Conservation (phyloP, 345 rosid species). For the Salix dunnii region DNA sequence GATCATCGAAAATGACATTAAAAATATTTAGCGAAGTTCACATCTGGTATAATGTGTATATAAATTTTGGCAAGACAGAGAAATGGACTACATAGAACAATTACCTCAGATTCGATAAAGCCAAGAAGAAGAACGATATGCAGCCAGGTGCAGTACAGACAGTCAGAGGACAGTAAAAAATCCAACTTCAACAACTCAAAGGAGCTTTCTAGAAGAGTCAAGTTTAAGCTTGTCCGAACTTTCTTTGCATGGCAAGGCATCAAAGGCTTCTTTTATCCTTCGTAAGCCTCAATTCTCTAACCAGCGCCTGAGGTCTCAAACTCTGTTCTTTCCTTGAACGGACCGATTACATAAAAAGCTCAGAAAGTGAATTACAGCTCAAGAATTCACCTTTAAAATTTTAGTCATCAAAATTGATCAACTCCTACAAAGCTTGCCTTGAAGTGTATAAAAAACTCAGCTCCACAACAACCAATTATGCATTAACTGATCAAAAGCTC, state of each 20-base stretch:
- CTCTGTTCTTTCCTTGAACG: conserved; percentile 37
- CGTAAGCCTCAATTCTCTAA: conserved; percentile 20
- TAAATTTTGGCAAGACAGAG: conserved; percentile 15
- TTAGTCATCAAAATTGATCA: not conserved
- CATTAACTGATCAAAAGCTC: not conserved
- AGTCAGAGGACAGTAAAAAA: conserved; percentile 5
- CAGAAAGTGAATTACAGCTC: conserved; percentile 7
- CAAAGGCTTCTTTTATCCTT: conserved; percentile 28
- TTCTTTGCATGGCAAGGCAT: conserved; percentile 42
- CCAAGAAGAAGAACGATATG: conserved; percentile 28
- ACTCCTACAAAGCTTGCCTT: not conserved
- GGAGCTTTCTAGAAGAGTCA: conserved; percentile 28
- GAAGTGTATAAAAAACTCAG: not conserved
- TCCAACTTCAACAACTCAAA: conserved; percentile 21
- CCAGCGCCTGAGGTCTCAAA: conserved; percentile 30
- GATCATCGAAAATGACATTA: not conserved
- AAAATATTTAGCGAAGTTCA: not conserved
- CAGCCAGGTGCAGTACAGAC: conserved; percentile 1
- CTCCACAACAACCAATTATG: not conserved
- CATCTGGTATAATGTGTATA: not conserved
- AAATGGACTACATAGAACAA: conserved; percentile 15
- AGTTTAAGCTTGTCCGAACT: conserved; percentile 26
- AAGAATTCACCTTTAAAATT: conserved; percentile 10
- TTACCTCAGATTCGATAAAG: conserved; percentile 38
- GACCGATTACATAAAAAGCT: conserved; percentile 20